These are phyloP conservation scores for Oenanthe javanica DNA, from an alignment of 140 eudicot species.

Conservation along the genomic window DNA sequence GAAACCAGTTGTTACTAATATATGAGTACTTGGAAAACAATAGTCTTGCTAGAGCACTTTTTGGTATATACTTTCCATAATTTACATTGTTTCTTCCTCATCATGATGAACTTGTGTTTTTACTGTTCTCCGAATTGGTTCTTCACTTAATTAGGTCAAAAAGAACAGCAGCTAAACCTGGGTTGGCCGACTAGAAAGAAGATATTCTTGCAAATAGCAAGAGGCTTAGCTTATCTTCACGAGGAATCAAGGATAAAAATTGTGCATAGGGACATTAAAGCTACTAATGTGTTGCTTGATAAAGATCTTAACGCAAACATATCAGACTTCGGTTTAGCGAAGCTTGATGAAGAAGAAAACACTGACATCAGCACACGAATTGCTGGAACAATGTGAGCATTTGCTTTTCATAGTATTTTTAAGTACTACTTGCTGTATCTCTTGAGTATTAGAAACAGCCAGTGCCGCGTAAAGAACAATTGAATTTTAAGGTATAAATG, in stretches of 20 bases:
- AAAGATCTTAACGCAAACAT: no score
- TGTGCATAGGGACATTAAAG: no score
- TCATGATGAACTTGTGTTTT: neutral
- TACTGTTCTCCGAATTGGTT: neutral
- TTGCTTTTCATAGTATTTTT: neutral
- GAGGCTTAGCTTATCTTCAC: no score
- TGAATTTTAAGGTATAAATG: neutral
- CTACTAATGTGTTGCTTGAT: no score
- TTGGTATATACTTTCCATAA: constrained; percentile 35
- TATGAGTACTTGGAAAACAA: constrained; percentile 61
- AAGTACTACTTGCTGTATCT: neutral
- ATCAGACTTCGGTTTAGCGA: no score
- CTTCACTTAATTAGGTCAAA: constrained; percentile 27
- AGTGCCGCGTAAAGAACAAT: neutral
- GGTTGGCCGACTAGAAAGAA: constrained; percentile 4
- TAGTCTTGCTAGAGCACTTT: constrained; percentile 71
- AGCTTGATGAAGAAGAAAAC: neutral
- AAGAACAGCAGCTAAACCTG: constrained; percentile 38
- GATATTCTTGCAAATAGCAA: no score
- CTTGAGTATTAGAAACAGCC: neutral
- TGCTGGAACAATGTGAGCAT: constrained; percentile 69
- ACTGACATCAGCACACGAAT: constrained; percentile 50
- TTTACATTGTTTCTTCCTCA: neutral
- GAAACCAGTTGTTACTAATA: constrained; percentile 50
- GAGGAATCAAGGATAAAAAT: no score